A percentile compares a stretch with the other conserved stretches of the same genome.
phyloP scores from a whole-genome alignment of 768 basidiomycete species.

The Termitomyces sp. region DNA sequence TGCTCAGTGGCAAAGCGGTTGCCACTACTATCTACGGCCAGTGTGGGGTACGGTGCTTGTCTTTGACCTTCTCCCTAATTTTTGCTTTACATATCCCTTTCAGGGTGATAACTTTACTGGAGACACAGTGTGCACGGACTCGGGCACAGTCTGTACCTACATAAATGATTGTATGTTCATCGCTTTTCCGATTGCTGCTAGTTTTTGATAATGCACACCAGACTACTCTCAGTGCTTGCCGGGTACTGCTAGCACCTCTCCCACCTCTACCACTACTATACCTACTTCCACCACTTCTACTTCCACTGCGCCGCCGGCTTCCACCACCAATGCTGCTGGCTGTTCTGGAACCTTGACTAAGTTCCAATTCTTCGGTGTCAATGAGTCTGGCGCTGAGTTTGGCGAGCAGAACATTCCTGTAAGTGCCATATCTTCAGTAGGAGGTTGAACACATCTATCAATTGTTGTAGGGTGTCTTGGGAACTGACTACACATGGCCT shows the following conservation, averaged over 20 bases:
- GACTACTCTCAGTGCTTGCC: conserved; percentile 46
- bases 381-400: conserved; percentile 59
- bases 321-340: conserved; percentile 19
- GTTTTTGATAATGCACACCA: conserved; percentile 11
- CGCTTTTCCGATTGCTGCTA: not conserved
- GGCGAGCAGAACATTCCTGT: conserved; percentile 45
- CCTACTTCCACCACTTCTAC: conserved; percentile 26
- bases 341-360: conserved; percentile 41
- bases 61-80: not conserved
- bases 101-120: conserved; percentile 39
- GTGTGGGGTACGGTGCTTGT: conserved; percentile 36
- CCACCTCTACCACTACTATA: conserved; percentile 17
- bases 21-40: conserved; percentile 43
- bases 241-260: conserved; percentile 19
- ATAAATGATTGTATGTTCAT: conserved; percentile 34
- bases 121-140: conserved; percentile 33
- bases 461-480: conserved; percentile 26
- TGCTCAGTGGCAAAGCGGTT: conserved; percentile 22
- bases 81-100: not conserved
- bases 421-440: conserved; percentile 7
- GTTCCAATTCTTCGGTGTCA: conserved; percentile 61
- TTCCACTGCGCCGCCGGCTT: conserved; percentile 22
- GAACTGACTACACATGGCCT: conserved; percentile 47
- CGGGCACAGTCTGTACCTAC: conserved; percentile 34
- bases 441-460: not conserved